Base-by-base conservation (phyloP, 1,284 basidiomycete species). In the Coniferiporia sulphurascens region DNA sequence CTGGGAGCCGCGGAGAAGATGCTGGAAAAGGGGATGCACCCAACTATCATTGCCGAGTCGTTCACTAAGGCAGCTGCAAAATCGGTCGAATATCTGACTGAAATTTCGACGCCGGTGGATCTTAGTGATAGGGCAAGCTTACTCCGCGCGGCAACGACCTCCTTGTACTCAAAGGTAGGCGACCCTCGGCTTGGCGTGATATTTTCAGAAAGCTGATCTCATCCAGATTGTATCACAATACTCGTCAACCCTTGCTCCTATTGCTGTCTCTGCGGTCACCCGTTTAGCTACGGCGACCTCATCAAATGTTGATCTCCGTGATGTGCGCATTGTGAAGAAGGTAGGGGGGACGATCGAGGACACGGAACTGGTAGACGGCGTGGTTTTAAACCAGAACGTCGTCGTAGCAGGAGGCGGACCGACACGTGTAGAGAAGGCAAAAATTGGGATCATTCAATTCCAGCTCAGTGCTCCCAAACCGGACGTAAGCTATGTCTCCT, bases 281-380 rank as follows among this genome's bases (percentile, higher is more conserved):
- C 89, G 93, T 59, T 82, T 98, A 45, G 87, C 91, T 46, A 90
- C 91, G 0, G 81, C 91, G 1, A 88, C 89, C 9, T 94, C 93
- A 8, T 89, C 91, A 2, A 97, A 94, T 68, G 96, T 99, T 53
- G 97, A 99, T 76, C 84, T 99, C 46, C 83, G 95, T 62, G 96
- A 99, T 73, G 91, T 99, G 70, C 87, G 97, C 52, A 83, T 99
- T 64, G 95, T 99, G 59, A 99, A 98, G 78, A 99, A 98, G 75
- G 94, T 99, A 55, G 97, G 97, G 44, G 97, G 97, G 50, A 99
- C 97, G 1, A 99, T 99, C 64, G 97, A 99, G 73, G 97, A 99
- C 74, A 99, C 97, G 0, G 94, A 98, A 70, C 84, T 99, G 32
- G 85, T 99, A 51, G 95, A 98, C 64, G 97, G 97, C 61, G 88